phyloP scores from a whole-genome alignment of 495 filamentous ascomycete species.

The Patellaria atrata region DNA sequence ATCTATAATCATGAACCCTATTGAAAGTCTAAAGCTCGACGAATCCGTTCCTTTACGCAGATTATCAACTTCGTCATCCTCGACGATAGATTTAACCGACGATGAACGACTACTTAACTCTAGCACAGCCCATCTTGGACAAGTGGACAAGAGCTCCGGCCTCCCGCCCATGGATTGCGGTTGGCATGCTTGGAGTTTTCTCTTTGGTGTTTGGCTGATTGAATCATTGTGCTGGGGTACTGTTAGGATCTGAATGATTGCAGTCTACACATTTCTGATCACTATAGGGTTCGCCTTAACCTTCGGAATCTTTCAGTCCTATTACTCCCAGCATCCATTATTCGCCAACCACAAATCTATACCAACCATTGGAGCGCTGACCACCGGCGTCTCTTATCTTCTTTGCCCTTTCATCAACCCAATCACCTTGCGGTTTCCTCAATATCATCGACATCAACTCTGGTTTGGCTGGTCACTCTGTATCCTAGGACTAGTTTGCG shows the following conservation, averaged over 20 bases:
- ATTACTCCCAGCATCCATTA: slow-evolving; percentile 13
- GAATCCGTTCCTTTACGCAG: too few relatives aligned
- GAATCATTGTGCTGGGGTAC: slow-evolving; percentile 16
- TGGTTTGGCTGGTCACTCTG: slow-evolving; percentile 17
- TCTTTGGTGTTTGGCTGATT: slow-evolving; percentile 12
- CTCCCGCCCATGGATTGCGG: slow-evolving; percentile 13
- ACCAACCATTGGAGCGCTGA: slow-evolving; percentile 16
- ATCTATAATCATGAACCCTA: too few relatives aligned
- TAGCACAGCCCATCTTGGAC: too few relatives aligned
- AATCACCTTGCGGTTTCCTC: slow-evolving; percentile 12
- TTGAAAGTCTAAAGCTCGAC: too few relatives aligned
- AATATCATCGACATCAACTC: slow-evolving; percentile 9
- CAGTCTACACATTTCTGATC: not conserved
- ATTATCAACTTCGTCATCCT: too few relatives aligned
- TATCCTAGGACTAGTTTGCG: slow-evolving; percentile 12
- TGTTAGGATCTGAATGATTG: too few relatives aligned
- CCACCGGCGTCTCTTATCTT: slow-evolving; percentile 18
- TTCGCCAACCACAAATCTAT: slow-evolving; percentile 11
- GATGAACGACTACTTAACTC: too few relatives aligned
- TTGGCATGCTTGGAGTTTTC: slow-evolving; percentile 7
- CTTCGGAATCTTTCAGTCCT: slow-evolving; percentile 22
- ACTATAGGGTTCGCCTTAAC: slow-evolving; percentile 16
- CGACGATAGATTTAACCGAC: too few relatives aligned
- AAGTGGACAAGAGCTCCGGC: not conserved
- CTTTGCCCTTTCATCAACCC: slow-evolving; percentile 17